Conservation (phyloP, 2,329 filamentous ascomycete genomes). For the Sclerotinia glacialis region DNA sequence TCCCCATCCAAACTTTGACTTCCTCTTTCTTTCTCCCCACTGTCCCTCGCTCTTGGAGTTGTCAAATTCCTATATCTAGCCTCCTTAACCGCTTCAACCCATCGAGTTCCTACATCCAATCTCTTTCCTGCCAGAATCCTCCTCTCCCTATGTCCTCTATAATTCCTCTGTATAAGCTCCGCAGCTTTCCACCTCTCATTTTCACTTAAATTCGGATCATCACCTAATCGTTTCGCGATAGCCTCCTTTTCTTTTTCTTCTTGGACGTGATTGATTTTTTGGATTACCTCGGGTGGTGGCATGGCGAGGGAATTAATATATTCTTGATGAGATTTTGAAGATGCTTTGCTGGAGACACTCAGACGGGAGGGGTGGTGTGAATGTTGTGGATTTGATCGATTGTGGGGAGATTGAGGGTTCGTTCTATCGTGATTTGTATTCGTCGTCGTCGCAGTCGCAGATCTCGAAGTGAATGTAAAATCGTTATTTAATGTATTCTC, state of each 20-base stretch:
- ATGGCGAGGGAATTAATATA: conserved; percentile 36
- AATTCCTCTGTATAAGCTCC: conserved; percentile 65
- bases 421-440: background rate
- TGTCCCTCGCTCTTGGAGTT: conserved; percentile 42
- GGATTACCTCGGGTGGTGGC: conserved; percentile 43
- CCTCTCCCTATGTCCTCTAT: conserved; percentile 71
- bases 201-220: conserved; percentile 39
- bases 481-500: background rate
- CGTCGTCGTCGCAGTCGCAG: background rate
- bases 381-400: conserved; percentile 10
- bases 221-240: conserved; percentile 28
- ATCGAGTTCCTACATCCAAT: conserved; percentile 44
- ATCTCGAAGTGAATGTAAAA: conserved; percentile 1
- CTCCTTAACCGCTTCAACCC: conserved; percentile 51
- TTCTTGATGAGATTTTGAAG: conserved; percentile 34
- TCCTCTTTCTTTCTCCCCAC: conserved; percentile 21
- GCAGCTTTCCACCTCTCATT: conserved; percentile 51
- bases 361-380: conserved; percentile 28
- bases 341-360: conserved; percentile 29
- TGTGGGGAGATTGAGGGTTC: background rate
- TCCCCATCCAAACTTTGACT: conserved; percentile 29
- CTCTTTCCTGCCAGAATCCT: conserved; percentile 67
- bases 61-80: conserved; percentile 54
- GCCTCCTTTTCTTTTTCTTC: conserved; percentile 38
- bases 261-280: conserved; percentile 51